A percentile compares a stretch with the other conserved stretches of the same genome.
These are phyloP conservation scores for Catunica adiposa DNA, from an alignment of 2,329 filamentous ascomycete species.

Conservation along the genomic window DNA sequence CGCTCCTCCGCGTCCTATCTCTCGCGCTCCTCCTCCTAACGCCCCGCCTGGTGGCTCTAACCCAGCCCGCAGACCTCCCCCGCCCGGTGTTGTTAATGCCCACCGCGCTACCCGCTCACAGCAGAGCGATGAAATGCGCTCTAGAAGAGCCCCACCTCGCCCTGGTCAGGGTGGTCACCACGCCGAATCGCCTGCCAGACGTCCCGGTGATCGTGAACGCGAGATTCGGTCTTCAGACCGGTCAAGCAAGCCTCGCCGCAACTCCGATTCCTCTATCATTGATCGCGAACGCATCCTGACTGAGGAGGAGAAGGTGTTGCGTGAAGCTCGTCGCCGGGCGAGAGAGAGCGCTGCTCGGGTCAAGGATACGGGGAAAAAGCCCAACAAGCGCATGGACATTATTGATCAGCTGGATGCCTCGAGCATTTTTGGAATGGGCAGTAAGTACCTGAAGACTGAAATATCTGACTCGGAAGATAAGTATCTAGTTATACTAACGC, in stretches of 20 bases:
- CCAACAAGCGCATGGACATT: conserved; percentile 52
- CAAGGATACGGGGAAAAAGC: conserved; percentile 30
- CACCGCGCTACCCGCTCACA: conserved; percentile 44
- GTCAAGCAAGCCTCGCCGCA: conserved; percentile 43
- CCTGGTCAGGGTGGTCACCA: conserved; percentile 50
- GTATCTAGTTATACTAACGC: not conserved
- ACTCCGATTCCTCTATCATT: conserved; percentile 63
- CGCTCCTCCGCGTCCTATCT: conserved; percentile 10
- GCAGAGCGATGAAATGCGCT: conserved; percentile 21
- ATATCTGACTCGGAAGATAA: not conserved
- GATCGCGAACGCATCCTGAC: conserved; percentile 42
- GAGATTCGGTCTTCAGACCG: conserved; percentile 23
- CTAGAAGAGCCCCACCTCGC: conserved; percentile 27
- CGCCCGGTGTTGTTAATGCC: conserved; percentile 48
- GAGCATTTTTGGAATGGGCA: conserved; percentile 81
- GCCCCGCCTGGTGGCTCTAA: conserved; percentile 12
- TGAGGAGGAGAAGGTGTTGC: conserved; percentile 40
- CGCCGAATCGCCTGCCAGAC: conserved; percentile 43
- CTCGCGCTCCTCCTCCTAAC: conserved; percentile 15
- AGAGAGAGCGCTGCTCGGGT: conserved; percentile 26
- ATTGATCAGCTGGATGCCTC: conserved; percentile 96
- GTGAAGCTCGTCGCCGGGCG: conserved; percentile 34
- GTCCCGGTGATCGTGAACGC: conserved; percentile 24
- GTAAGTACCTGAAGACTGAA: conserved; percentile 36
- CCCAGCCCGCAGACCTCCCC: conserved; percentile 25